phyloP scores from a whole-genome alignment of 2,329 filamentous ascomycete species.

The Herpotrichia juniperi region DNA sequence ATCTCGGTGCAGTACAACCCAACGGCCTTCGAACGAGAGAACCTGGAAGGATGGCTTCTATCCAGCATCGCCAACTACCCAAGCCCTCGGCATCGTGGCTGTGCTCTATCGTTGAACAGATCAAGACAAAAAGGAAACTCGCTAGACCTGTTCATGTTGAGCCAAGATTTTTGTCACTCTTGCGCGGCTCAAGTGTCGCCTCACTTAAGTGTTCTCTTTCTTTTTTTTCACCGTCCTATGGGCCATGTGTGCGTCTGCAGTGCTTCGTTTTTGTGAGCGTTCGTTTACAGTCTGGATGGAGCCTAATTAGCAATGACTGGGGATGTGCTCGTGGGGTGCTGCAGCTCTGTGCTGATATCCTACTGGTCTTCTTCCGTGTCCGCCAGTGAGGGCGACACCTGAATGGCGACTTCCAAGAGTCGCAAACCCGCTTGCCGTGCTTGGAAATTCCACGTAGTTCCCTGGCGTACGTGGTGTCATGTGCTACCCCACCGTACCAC shows the following conservation, averaged over 20 bases:
- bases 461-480: constrained; percentile 31
- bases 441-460: constrained; percentile 37
- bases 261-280: neutral
- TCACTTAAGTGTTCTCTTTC: no score
- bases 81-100: constrained; percentile 37
- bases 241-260: neutral
- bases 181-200: neutral
- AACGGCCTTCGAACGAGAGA: no score
- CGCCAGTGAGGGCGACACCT: constrained; percentile 23
- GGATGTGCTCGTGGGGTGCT: constrained; percentile 7
- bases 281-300: neutral
- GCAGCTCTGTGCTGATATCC: constrained; percentile 6
- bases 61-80: constrained; percentile 15
- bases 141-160: constrained; percentile 26
- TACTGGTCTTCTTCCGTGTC: neutral
- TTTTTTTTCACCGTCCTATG: neutral
- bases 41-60: neutral
- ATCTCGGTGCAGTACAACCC: neutral
- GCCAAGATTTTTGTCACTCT: constrained; percentile 33
- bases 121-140: constrained; percentile 27
- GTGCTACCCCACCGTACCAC: constrained; percentile 17
- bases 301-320: neutral
- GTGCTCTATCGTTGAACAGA: constrained; percentile 22
- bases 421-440: constrained; percentile 12
- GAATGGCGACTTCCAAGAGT: constrained; percentile 22